Evolutionary conservation across 1,284 basidiomycete species (phyloP).

Genomic region (Ustilago curta): DNA sequence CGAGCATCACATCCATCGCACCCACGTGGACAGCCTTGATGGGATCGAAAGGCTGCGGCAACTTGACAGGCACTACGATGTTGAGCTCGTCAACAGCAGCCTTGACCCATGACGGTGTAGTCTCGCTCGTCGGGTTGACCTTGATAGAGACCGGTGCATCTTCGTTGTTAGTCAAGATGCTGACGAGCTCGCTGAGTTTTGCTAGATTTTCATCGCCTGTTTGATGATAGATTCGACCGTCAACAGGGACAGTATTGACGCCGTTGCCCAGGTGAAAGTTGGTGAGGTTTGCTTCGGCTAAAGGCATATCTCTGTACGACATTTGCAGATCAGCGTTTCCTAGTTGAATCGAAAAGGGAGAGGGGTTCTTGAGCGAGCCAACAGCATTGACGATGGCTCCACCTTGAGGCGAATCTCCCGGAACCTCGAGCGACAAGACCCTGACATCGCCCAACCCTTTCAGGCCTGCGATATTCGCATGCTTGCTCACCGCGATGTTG

Average conservation of each 20-base stretch:
- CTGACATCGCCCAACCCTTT: slow-evolving; percentile 76
- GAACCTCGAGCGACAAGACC: slow-evolving; percentile 77
- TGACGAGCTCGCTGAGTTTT: slow-evolving; percentile 76
- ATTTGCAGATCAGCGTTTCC: slow-evolving; percentile 78
- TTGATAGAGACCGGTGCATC: slow-evolving; percentile 73
- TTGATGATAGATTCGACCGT: slow-evolving; percentile 75
- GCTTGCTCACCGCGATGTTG: slow-evolving; percentile 39
- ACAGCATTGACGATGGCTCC: slow-evolving; percentile 77
- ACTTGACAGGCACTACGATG: slow-evolving; percentile 75
- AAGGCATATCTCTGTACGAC: slow-evolving; percentile 74
- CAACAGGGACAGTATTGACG: slow-evolving; percentile 75
- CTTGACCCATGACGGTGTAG: slow-evolving; percentile 78
- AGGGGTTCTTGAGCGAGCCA: slow-evolving; percentile 76
- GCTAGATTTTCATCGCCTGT: slow-evolving; percentile 72
- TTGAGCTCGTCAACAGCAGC: slow-evolving; percentile 76
- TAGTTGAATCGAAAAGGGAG: slow-evolving; percentile 78
- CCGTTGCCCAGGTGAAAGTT: slow-evolving; percentile 68
- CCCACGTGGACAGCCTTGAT: slow-evolving; percentile 78
- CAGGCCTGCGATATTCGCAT: slow-evolving; percentile 72
- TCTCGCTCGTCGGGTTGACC: slow-evolving; percentile 74
- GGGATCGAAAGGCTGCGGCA: slow-evolving; percentile 74
- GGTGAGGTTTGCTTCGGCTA: slow-evolving; percentile 74
- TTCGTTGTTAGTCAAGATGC: slow-evolving; percentile 78
- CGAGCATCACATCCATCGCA: slow-evolving; percentile 75
- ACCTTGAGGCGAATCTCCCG: slow-evolving; percentile 77